Evolutionary conservation across 2,329 filamentous ascomycete genomes (phyloP).

Genomic region (Fusarium virguliforme): DNA sequence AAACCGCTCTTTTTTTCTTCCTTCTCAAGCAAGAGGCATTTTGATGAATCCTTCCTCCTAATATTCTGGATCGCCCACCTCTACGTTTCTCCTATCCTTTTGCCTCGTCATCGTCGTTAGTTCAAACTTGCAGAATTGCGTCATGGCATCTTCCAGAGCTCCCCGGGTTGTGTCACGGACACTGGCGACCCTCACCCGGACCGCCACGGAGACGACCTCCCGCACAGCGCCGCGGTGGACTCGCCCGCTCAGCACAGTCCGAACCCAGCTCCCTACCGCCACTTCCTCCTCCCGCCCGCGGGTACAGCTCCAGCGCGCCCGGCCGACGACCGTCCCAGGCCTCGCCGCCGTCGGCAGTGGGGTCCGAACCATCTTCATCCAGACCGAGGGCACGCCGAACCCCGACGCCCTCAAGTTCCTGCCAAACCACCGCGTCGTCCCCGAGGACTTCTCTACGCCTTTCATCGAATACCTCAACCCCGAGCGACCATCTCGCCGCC

Average conservation of each 20-base stretch:
- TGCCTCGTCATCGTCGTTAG: neutral
- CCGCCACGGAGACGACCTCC: conserved; percentile 41
- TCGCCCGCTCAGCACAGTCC: conserved; percentile 51
- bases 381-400: conserved; percentile 96
- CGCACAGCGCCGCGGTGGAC: conserved; percentile 49
- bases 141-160: conserved; percentile 50
- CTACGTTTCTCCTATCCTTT: neutral
- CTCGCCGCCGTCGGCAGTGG: conserved; percentile 55
- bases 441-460: conserved; percentile 78
- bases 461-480: conserved; percentile 93
- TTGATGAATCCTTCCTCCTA: conserved; percentile 13
- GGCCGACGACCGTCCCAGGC: conserved; percentile 37
- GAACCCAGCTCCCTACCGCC: conserved; percentile 39
- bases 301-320: conserved; percentile 30
- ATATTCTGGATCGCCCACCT: neutral
- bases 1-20: conserved; percentile 24
- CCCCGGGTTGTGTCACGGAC: conserved; percentile 47
- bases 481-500: conserved; percentile 90
- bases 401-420: conserved; percentile 97
- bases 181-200: conserved; percentile 46
- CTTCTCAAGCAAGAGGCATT: conserved; percentile 22
- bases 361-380: conserved; percentile 91
- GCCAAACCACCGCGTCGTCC: conserved; percentile 89
- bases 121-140: conserved; percentile 5
- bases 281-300: conserved; percentile 46